Evolutionary conservation across 768 basidiomycete species (phyloP).

Genomic region (Suillus subalutaceus): DNA sequence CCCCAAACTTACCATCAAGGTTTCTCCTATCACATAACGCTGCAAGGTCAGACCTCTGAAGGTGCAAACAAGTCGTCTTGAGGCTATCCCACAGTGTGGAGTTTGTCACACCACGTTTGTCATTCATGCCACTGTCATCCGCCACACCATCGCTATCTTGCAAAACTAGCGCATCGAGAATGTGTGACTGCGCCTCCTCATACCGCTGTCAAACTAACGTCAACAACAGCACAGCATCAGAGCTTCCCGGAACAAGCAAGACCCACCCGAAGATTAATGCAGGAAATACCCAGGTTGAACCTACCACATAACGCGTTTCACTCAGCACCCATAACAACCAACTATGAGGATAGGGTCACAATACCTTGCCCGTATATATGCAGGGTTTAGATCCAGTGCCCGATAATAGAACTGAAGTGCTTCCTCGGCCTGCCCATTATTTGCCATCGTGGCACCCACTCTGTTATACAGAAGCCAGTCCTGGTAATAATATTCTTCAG

Average conservation of each 20-base stretch:
- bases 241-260: slow-evolving; percentile 17
- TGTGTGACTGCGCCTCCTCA: slow-evolving; percentile 83
- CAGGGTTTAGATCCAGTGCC: slow-evolving; percentile 85
- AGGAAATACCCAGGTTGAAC: slow-evolving; percentile 93
- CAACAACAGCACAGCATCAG: neutral
- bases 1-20: slow-evolving; percentile 54
- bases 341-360: slow-evolving; percentile 16
- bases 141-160: slow-evolving; percentile 84
- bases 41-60: slow-evolving; percentile 79
- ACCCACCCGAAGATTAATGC: slow-evolving; percentile 80
- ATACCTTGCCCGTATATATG: slow-evolving; percentile 87
- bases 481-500: slow-evolving; percentile 39
- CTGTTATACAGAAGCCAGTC: slow-evolving; percentile 94
- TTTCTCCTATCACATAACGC: slow-evolving; percentile 72
- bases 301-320: slow-evolving; percentile 40
- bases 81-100: slow-evolving; percentile 87
- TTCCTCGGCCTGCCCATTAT: slow-evolving; percentile 75
- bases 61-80: slow-evolving; percentile 78
- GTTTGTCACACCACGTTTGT: slow-evolving; percentile 72
- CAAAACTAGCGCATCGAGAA: slow-evolving; percentile 85
- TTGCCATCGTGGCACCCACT: slow-evolving; percentile 93
- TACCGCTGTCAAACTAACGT: slow-evolving; percentile 56
- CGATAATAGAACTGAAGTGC: slow-evolving; percentile 87
- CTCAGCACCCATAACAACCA: neutral
- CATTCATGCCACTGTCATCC: slow-evolving; percentile 46